A percentile compares a stretch with the other conserved stretches of the same genome.
Conservation (phyloP, 352 stramenopile species). For the Peronospora tabacina region DNA sequence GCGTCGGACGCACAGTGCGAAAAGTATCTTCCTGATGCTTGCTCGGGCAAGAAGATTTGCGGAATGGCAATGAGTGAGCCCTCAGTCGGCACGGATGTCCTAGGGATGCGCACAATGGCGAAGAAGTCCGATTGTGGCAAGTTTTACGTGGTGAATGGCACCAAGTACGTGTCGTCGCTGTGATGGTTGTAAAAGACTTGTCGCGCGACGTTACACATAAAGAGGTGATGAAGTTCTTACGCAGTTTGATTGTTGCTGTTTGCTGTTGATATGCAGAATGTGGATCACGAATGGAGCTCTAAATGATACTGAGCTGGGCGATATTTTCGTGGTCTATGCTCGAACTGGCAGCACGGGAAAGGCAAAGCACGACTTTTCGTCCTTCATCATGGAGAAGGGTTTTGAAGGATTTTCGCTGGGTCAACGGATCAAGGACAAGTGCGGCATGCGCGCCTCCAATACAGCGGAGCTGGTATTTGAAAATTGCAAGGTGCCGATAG, state of each 20-base stretch:
- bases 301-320: conserved; percentile 90
- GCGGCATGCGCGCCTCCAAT: conserved; percentile 94
- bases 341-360: conserved; percentile 86
- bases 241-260: background rate
- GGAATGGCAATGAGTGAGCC: conserved; percentile 99
- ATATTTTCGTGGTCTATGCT: conserved; percentile 98
- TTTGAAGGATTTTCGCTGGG: conserved; percentile 94
- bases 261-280: conserved; percentile 65
- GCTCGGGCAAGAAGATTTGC: conserved; percentile 91
- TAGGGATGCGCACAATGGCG: conserved; percentile 95
- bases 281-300: conserved; percentile 99
- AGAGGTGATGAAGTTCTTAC: conserved; percentile 2
- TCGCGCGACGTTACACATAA: background rate
- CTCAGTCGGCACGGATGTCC: conserved; percentile 89
- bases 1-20: conserved; percentile 81
- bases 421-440: conserved; percentile 98
- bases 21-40: conserved; percentile 88
- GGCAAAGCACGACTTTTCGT: conserved; percentile 89
- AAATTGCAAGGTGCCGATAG: conserved; percentile 89
- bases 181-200: background rate
- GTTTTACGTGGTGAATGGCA: conserved; percentile 88
- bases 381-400: conserved; percentile 97
- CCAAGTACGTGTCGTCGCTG: conserved; percentile 46
- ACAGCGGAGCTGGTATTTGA: conserved; percentile 99
- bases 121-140: conserved; percentile 78